Evolutionary conservation across 2,329 filamentous ascomycete genomes (phyloP), one percentile per base, ranked within the genome.

Genomic region (Aspergillus sp.): DNA sequence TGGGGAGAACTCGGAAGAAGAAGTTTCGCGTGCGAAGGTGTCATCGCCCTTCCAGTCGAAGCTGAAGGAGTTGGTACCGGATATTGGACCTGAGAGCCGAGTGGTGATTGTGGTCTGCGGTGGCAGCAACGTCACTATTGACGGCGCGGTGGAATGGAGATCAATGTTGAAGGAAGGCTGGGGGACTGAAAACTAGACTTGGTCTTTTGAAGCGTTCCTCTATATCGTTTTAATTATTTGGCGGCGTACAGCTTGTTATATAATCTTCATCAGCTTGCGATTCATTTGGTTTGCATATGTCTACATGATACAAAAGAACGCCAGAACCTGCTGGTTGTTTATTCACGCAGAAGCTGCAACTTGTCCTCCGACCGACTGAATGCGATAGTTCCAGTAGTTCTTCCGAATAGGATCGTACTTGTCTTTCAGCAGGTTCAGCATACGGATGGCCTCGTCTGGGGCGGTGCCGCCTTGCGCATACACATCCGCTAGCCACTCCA

Each of bases 371-470:
- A 85, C 69, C 64, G 79, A 69, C 42, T 71, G 75, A 70, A 85
- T 86, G 69, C 85, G 81, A 77, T 89, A 96, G 67, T 90, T 87
- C 95, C 95, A 99, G 76, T 97, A 99, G 62, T 93, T 93, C 63
- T 87, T 88, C 57, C 95, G 82, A 59, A 99, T 89, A 6, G 90
- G 91, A 80, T 99, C 95, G 83, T 92, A 99, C 78, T 88, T 93
- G 68, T 89, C 86, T 48, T 85, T 89, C 68, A 99, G 74, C 60
- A 96, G 78, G 57, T 83, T 83, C 67, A 97, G 75, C 59, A 89
- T 91, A 68, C 85, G 75, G 53, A 81, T 84, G 2, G 92, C 92
- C 71, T 85, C 83, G 17, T 39, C 47, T 13, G 54, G 36, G 8
- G 8, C 17, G 34, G 34, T 36, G 6, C 38, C 49, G 81, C 63